These are phyloP conservation scores for Misopates orontium DNA, from an alignment of 257 asterid genomes.

Conservation along the genomic window DNA sequence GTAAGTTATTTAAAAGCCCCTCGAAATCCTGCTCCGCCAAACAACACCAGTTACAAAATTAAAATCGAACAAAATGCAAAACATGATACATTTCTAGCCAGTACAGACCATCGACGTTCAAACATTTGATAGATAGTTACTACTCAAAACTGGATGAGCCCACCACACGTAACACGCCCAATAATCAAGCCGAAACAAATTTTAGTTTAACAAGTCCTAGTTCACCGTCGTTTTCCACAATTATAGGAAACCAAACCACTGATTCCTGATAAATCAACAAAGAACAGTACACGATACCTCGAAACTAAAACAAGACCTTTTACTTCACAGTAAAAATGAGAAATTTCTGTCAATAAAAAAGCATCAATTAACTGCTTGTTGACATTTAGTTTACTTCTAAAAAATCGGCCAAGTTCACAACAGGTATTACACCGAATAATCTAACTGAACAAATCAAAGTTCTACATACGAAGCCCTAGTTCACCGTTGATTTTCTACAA, in stretches of 20 bases:
- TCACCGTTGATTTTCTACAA: too few species aligned
- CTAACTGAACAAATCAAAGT: too few species aligned
- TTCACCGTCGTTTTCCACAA: not conserved
- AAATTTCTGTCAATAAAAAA: too few species aligned
- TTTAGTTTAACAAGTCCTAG: not conserved
- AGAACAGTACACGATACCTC: too few species aligned
- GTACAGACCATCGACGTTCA: slow-evolving; percentile 13
- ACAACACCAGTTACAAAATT: slow-evolving; percentile 24
- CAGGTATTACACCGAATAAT: too few species aligned
- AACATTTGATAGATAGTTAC: not conserved
- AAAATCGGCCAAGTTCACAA: not conserved
- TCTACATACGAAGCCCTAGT: too few species aligned
- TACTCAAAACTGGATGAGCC: not conserved
- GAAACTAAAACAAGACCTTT: too few species aligned
- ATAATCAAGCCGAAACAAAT: not conserved
- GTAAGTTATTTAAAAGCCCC: slow-evolving; percentile 80
- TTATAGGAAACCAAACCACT: slow-evolving; percentile 3
- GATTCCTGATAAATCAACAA: too few species aligned
- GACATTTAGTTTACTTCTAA: not conserved
- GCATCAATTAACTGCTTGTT: too few species aligned
- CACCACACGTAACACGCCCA: not conserved
- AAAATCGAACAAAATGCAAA: slow-evolving; percentile 1
- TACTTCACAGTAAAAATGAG: too few species aligned
- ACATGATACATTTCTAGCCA: slow-evolving; percentile 13
- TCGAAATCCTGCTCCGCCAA: slow-evolving; percentile 57